phyloP scores from a whole-genome alignment of 495 filamentous ascomycete genomes.

The Penicillium roqueforti region DNA sequence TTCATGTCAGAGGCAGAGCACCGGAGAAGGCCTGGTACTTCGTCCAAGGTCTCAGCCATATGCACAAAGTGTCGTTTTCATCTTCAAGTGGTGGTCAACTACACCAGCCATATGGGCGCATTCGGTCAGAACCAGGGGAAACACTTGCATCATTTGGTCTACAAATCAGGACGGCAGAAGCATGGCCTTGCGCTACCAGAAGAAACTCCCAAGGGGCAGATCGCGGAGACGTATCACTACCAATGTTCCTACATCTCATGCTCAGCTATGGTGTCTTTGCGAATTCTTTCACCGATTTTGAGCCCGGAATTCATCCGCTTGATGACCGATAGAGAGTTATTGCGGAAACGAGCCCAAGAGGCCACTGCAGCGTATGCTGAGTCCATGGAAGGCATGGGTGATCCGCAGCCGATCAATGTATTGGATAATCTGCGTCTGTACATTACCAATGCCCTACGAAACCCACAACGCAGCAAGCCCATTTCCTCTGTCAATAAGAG shows the following conservation, averaged over 20 bases:
- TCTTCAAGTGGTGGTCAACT: constrained; percentile 48
- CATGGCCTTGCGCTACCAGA: constrained; percentile 23
- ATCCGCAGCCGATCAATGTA: constrained; percentile 46
- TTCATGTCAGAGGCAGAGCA: constrained; percentile 38
- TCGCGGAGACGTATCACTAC: constrained; percentile 46
- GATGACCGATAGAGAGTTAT: constrained; percentile 52
- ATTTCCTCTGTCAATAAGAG: constrained; percentile 68
- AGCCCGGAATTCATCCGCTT: constrained; percentile 44
- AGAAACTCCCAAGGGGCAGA: constrained; percentile 32
- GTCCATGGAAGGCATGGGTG: constrained; percentile 51
- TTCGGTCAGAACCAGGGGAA: constrained; percentile 10
- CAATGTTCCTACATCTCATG: constrained; percentile 58
- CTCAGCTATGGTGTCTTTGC: constrained; percentile 50
- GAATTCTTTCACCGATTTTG: constrained; percentile 52
- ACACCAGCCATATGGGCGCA: constrained; percentile 21
- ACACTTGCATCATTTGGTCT: constrained; percentile 49
- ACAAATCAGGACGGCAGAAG: constrained; percentile 33
- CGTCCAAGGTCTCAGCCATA: constrained; percentile 50
- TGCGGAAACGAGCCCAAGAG: constrained; percentile 49
- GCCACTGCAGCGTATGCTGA: constrained; percentile 55
- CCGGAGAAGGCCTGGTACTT: constrained; percentile 30
- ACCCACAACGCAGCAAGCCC: constrained; percentile 40
- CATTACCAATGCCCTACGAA: constrained; percentile 55
- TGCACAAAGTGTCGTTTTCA: constrained; percentile 57
- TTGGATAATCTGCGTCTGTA: constrained; percentile 58